Conservation (phyloP, 495 filamentous ascomycete genomes). For the Sporormia fimetaria region DNA sequence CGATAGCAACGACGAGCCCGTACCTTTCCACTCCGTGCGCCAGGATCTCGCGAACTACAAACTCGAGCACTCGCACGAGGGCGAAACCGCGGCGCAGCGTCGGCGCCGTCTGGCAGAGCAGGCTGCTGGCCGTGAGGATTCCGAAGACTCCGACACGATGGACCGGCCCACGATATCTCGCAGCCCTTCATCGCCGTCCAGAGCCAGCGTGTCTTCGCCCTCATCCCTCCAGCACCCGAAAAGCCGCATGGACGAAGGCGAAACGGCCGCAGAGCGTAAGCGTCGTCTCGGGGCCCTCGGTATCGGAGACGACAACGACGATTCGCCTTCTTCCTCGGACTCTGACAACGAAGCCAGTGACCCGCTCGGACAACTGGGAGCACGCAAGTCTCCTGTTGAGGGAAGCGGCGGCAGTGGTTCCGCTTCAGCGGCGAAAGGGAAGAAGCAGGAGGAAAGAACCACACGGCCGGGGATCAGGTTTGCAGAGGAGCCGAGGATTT, state of each 20-base stretch:
- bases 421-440: conserved; percentile 21
- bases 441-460: conserved; percentile 4
- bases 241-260: conserved; percentile 41
- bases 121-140: not conserved
- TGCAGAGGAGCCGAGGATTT: conserved; percentile 33
- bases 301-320: conserved; percentile 43
- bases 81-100: conserved; percentile 39
- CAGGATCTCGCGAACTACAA: conserved; percentile 37
- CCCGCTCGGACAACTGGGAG: conserved; percentile 13
- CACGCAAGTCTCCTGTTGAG: conserved; percentile 9
- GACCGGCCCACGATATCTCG: conserved; percentile 24
- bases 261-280: conserved; percentile 73
- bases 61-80: conserved; percentile 22
- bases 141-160: conserved; percentile 1
- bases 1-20: conserved; percentile 22
- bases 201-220: not conserved
- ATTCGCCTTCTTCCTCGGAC: conserved; percentile 17
- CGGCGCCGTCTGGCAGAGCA: conserved; percentile 35
- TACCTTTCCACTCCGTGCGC: conserved; percentile 39
- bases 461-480: conserved; percentile 35
- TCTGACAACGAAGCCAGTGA: conserved; percentile 45
- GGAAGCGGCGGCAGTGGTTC: conserved; percentile 27
- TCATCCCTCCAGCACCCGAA: conserved; percentile 17
- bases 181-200: conserved; percentile 45
- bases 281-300: conserved; percentile 81